Conservation (phyloP, 306 rosid genomes). For the Cucurbita pepo region DNA sequence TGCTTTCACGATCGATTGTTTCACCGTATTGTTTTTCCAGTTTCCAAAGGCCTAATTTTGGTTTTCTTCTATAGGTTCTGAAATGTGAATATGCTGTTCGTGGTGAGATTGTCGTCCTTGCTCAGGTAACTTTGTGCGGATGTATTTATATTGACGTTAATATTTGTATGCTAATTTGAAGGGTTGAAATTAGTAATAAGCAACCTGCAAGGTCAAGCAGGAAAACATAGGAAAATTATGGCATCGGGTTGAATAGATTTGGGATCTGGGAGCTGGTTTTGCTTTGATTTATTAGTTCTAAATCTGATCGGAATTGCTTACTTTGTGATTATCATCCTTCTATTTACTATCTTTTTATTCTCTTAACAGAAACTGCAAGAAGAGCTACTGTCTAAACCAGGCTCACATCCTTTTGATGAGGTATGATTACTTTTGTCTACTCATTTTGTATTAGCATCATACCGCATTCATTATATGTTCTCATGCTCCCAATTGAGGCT, state of each 20-base stretch:
- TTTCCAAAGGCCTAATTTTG: not conserved
- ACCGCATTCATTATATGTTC: not conserved
- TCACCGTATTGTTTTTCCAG: not conserved
- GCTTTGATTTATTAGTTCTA: not conserved
- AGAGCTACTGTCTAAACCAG: conserved; percentile 46
- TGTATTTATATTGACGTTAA: not conserved
- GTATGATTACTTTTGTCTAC: conserved; percentile 20
- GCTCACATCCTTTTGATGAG: conserved; percentile 71
- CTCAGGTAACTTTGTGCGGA: conserved; percentile 43
- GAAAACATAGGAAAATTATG: too few species aligned
- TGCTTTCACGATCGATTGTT: not conserved
- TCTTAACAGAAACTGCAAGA: conserved; percentile 53
- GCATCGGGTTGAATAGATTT: not conserved
- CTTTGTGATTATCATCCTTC: not conserved
- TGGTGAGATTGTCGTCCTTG: conserved; percentile 82
- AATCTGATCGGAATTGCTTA: not conserved
- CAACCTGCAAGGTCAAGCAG: not conserved
- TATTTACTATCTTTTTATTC: not conserved
- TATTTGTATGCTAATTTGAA: not conserved
- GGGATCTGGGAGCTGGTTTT: not conserved
- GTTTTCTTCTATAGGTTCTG: conserved; percentile 40
- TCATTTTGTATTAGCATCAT: not conserved
- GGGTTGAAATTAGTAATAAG: not conserved
- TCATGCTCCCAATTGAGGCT: not conserved
- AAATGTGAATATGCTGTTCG: conserved; percentile 95